Conservation (phyloP, 2,329 filamentous ascomycete genomes). For the Tetracladium maxilliforme region DNA sequence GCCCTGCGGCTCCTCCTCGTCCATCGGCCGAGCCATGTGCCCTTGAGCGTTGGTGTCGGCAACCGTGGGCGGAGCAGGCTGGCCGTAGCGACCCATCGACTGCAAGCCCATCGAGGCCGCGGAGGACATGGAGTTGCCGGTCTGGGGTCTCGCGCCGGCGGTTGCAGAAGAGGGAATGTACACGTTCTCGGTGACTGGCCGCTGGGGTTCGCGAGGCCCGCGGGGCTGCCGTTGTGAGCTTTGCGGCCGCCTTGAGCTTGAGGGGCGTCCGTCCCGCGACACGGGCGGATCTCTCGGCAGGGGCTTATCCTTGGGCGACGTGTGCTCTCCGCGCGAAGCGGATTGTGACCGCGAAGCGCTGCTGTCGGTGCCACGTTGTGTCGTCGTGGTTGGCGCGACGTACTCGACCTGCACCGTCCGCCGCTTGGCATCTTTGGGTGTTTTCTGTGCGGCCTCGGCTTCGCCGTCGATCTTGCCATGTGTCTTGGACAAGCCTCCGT, state of each 20-base stretch:
- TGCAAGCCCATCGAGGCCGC: constrained; percentile 41
- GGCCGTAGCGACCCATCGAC: constrained; percentile 70
- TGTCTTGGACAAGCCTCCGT: constrained; percentile 54
- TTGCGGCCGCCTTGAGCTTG: constrained; percentile 17
- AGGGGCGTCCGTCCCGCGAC: constrained; percentile 19
- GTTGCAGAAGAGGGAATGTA: constrained; percentile 34
- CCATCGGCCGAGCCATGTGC: constrained; percentile 67
- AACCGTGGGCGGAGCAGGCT: constrained; percentile 74
- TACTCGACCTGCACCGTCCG: constrained; percentile 97
- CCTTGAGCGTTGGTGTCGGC: constrained; percentile 82
- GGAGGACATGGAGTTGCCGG: constrained; percentile 67
- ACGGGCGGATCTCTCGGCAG: constrained; percentile 41
- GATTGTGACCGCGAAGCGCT: constrained; percentile 11
- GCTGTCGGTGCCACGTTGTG: constrained; percentile 46
- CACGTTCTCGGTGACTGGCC: constrained; percentile 36
- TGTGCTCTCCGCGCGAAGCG: constrained; percentile 4
- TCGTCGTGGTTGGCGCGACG: constrained; percentile 79
- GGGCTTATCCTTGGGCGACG: constrained; percentile 35
- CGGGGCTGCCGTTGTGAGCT: constrained; percentile 27
- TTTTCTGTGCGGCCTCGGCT: constrained; percentile 45
- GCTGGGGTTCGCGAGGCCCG: constrained; percentile 31
- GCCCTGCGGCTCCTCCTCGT: constrained; percentile 32
- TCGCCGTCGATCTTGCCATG: constrained; percentile 61
- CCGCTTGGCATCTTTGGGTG: constrained; percentile 69
- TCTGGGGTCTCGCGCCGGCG: constrained; percentile 50